phyloP scores from a whole-genome alignment of 805 yeast genomes.

The Zygosaccharomyces siamensis region DNA sequence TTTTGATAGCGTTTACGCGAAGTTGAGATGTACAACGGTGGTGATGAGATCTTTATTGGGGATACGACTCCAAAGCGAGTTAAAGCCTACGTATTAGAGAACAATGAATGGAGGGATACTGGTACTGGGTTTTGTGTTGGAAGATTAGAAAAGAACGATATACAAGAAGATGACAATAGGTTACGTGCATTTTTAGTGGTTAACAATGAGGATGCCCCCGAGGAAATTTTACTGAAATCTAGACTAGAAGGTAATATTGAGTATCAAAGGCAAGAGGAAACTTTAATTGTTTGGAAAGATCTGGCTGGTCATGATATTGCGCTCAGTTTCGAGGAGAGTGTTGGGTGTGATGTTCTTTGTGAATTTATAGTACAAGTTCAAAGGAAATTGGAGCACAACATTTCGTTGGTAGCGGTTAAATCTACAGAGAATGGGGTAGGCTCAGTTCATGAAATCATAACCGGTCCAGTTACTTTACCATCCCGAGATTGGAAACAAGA shows the following conservation, averaged over 20 bases:
- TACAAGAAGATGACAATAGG: slow-evolving; percentile 18
- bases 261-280: slow-evolving; percentile 91
- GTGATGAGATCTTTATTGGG: slow-evolving; percentile 1
- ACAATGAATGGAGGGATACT: slow-evolving; percentile 83
- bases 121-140: slow-evolving; percentile 93
- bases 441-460: slow-evolving; percentile 62
- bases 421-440: slow-evolving; percentile 47
- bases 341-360: slow-evolving; percentile 80
- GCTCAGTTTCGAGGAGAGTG: slow-evolving; percentile 83
- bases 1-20: slow-evolving; percentile 4
- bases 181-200: slow-evolving; percentile 60
- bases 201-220: slow-evolving; percentile 58
- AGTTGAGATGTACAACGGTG: slow-evolving; percentile 3
- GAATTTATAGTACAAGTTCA: slow-evolving; percentile 72
- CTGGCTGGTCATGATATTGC: slow-evolving; percentile 69
- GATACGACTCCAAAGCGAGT: slow-evolving; percentile 63
- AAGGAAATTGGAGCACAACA: slow-evolving; percentile 53
- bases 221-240: slow-evolving; percentile 57
- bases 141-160: slow-evolving; percentile 35
- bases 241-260: slow-evolving; percentile 69
- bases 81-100: slow-evolving; percentile 78
- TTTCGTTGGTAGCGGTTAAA: slow-evolving; percentile 67
- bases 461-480: slow-evolving; percentile 77
- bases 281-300: slow-evolving; percentile 92
- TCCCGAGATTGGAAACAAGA: slow-evolving; percentile 45